These are phyloP conservation scores for Taxillus chinensis DNA, from an alignment of 164 flowering plant genomes.

Conservation along the genomic window DNA sequence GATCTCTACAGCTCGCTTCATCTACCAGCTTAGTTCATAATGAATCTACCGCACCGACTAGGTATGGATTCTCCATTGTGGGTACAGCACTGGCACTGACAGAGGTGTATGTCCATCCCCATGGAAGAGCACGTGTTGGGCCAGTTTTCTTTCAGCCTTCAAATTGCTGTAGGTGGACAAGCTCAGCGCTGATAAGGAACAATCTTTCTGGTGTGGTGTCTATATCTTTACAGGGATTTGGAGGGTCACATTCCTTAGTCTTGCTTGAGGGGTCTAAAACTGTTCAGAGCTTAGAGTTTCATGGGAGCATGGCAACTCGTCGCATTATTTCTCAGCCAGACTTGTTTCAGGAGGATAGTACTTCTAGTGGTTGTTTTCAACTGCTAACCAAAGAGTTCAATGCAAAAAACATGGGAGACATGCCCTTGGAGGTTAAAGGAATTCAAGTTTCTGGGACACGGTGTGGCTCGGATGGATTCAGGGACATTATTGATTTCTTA, in stretches of 20 bases:
- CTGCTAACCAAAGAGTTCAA: conserved; percentile 44
- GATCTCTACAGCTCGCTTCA: conserved; percentile 20
- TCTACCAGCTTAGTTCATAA: conserved; percentile 23
- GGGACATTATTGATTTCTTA: too few relatives aligned
- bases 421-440: conserved; percentile 49
- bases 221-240: conserved; percentile 55
- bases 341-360: conserved; percentile 14
- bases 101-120: conserved; percentile 64
- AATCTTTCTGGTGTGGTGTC: conserved; percentile 86
- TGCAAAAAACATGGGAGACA: conserved; percentile 66
- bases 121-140: conserved; percentile 51
- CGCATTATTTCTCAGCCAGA: conserved; percentile 30
- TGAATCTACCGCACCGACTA: conserved; percentile 17
- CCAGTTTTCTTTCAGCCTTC: conserved; percentile 77
- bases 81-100: conserved; percentile 45
- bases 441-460: conserved; percentile 59
- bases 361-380: conserved; percentile 24
- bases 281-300: conserved; percentile 45
- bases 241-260: conserved; percentile 54
- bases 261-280: conserved; percentile 53
- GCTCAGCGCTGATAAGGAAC: conserved; percentile 70
- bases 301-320: conserved; percentile 27
- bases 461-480: conserved; percentile 73
- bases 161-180: conserved; percentile 57
- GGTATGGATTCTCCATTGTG: conserved; percentile 55